These are phyloP conservation scores for Pythium coloratum DNA, from an alignment of 352 stramenopile species.

Conservation along the genomic window DNA sequence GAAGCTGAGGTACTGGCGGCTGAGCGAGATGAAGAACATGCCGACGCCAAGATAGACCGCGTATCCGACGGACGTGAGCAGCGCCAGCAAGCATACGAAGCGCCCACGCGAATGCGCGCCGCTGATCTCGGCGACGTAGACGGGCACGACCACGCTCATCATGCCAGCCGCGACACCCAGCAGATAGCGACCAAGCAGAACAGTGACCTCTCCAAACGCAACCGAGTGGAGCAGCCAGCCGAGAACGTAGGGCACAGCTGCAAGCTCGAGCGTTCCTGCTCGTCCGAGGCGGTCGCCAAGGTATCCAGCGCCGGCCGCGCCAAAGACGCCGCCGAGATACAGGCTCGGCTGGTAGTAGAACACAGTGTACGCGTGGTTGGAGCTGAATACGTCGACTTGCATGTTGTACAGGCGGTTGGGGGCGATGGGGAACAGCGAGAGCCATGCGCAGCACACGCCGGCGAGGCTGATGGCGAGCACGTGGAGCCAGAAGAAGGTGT, in stretches of 20 bases:
- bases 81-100: conserved; percentile 43
- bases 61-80: conserved; percentile 40
- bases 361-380: conserved; percentile 58
- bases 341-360: conserved; percentile 76
- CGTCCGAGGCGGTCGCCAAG: conserved; percentile 64
- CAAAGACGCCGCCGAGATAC: conserved; percentile 61
- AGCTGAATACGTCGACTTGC: conserved; percentile 80
- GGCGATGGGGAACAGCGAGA: conserved; percentile 70
- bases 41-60: conserved; percentile 58
- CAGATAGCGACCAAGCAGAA: conserved; percentile 66
- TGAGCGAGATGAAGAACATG: conserved; percentile 61
- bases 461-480: conserved; percentile 47
- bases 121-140: conserved; percentile 76
- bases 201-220: conserved; percentile 64
- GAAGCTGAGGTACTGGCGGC: conserved; percentile 67
- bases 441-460: conserved; percentile 51
- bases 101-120: conserved; percentile 58
- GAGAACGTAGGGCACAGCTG: conserved; percentile 68
- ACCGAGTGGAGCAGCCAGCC: conserved; percentile 71
- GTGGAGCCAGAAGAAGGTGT: conserved; percentile 64
- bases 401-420: conserved; percentile 79
- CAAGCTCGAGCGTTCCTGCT: conserved; percentile 70
- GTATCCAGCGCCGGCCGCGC: conserved; percentile 54
- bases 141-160: conserved; percentile 57
- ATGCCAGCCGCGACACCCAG: conserved; percentile 57